Conservation (phyloP, 2,329 filamentous ascomycete genomes). For the Pseudocercospora crystallina region DNA sequence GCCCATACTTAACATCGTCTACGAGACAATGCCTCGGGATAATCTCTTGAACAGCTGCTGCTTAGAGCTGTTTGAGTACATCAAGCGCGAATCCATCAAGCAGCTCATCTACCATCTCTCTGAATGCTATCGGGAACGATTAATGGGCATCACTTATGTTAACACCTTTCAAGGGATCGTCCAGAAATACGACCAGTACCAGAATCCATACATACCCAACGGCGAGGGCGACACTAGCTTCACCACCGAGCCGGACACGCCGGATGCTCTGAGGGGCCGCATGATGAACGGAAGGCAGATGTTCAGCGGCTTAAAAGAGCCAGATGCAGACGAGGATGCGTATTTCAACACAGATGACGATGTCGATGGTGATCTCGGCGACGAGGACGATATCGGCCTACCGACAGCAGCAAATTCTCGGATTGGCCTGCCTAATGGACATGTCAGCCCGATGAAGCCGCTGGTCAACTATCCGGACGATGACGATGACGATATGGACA, state of each 20-base stretch:
- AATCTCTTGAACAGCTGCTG: constrained; percentile 93
- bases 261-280: constrained; percentile 41
- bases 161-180: constrained; percentile 79
- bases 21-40: constrained; percentile 83
- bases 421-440: constrained; percentile 55
- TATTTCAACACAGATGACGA: constrained; percentile 93
- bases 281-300: constrained; percentile 57
- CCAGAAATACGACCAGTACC: constrained; percentile 74
- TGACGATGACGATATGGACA: constrained; percentile 69
- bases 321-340: constrained; percentile 83
- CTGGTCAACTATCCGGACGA: constrained; percentile 93
- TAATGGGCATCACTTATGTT: constrained; percentile 76
- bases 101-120: constrained; percentile 81
- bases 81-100: constrained; percentile 76
- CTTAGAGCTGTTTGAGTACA: constrained; percentile 88
- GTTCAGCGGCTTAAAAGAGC: constrained; percentile 71
- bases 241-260: constrained; percentile 64
- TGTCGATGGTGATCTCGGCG: constrained; percentile 64
- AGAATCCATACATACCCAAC: constrained; percentile 48
- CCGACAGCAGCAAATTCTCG: constrained; percentile 11
- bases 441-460: constrained; percentile 63
- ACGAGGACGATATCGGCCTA: constrained; percentile 34
- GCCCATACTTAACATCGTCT: constrained; percentile 79
- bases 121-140: constrained; percentile 75
- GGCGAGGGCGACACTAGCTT: constrained; percentile 63